Evolutionary conservation across 768 basidiomycete species (phyloP), one percentile per base, ranked within the genome.

Genomic region (Lactifluus pinguis): DNA sequence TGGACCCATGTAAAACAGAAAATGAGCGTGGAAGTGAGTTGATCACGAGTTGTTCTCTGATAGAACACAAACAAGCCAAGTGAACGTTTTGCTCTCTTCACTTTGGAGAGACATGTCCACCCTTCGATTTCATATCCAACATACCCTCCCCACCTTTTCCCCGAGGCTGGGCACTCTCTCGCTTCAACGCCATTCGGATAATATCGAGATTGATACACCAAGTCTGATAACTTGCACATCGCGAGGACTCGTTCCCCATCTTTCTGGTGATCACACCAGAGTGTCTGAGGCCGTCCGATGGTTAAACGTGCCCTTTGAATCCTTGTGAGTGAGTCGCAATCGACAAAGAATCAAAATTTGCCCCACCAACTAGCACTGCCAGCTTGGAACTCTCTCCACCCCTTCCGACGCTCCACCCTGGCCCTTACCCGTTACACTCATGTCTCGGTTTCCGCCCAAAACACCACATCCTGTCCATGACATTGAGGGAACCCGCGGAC

Each of bases 241-340:
- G 47, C 83, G 90, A 14, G 90, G 90, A 0, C 76, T 85, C 30
- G 76, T 92, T 0, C 85, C 86, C 0, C 90, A 92, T 70, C 74
- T 92, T 6, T 84, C 87, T 7, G 74, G 81, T 48, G 88, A 89
- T 66, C 81, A 87, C 58, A 71, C 78, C 25, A 67, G 68, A 19
- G 63, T 65, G 32, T 80, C 80, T 1, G 65, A 72, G 9, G 77
- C 82, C 1, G 79, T 89, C 36, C 76, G 71, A 59, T 88, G 86
- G 81, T 71, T 87, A 0, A 79, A 87, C 61, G 73, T 91, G 0
- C 83, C 89, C 0, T 92, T 91, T 67, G 90, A 92, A 72, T 79
- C 84, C 19, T 92, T 92, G 90, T 92, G 72, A 80, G 78, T 29
- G 53, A 30, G 54, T n/a, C 25, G 48, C 55, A 48, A 29, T 36